Base-by-base conservation (phyloP, 2,329 filamentous ascomycete species). In the Ascochyta viciae-villosae region DNA sequence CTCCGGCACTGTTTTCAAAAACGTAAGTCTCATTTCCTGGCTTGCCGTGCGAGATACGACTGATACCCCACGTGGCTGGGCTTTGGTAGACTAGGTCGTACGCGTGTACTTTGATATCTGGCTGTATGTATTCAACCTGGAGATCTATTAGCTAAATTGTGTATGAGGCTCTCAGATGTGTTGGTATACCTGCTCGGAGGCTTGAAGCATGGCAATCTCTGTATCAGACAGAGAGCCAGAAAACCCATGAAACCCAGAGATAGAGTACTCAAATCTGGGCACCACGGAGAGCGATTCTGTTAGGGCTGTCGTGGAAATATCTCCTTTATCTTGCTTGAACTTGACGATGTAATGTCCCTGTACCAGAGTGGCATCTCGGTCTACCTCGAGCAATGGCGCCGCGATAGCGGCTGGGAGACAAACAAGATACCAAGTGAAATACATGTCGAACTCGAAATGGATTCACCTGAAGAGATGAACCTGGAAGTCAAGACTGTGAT, bases 281-380 rank as follows among this genome's bases (percentile, higher is more conserved):
- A 53, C 19, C 16, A 53, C 48, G 1, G 59, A 57, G 4, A 74
- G 45, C 10, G 66, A 54, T n/a, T 62, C 57, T 26, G 59, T 66
- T 5, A 67, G 41, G 19, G 52, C 45, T 3, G 68, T 54, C 2
- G 74, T 44, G 39, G 61, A 55, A 2, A 60, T 53, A 2, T 64
- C 56, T 44, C 60, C 50, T 23, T 68, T 47, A 19, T 71, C 69
- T 27, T 68, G 62, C 62, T 77, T 78, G 50, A 80, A 50, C 66
- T 79, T 79, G 65, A 81, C 75, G 43, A 81, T 79, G 67, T 78
- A 80, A 66, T 78, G 76, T 61, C 71, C 70, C 3, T 72, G 68
- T 34, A 79, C 66, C 26, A 72, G 49, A 10, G 60, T 42, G 13
- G 63, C 63, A 29, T 60, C 67, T 6, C 33, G 34, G 37, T 72